Evolutionary conservation across 495 filamentous ascomycete genomes (phyloP).

Genomic region (Coniosporium apollinis): DNA sequence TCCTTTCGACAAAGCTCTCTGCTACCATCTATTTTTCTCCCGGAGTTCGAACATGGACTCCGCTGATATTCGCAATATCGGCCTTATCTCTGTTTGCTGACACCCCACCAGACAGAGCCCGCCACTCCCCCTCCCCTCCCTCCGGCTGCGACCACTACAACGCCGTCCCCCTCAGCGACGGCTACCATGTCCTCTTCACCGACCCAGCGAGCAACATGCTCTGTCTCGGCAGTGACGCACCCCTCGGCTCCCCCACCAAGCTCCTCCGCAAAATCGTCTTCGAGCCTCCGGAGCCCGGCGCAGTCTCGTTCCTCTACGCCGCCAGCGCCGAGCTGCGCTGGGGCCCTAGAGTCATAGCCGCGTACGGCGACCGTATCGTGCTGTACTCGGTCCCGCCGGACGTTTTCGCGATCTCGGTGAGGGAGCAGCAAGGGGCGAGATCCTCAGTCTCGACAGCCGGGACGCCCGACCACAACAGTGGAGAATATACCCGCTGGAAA

Average conservation of each 20-base stretch:
- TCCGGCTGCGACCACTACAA: slow-evolving; percentile 44
- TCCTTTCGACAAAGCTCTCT: too few species aligned
- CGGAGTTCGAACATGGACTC: too few species aligned
- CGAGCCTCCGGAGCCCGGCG: slow-evolving; percentile 17
- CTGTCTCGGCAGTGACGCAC: slow-evolving; percentile 51
- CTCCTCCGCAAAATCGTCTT: slow-evolving; percentile 33
- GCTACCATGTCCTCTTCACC: slow-evolving; percentile 51
- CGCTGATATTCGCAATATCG: too few species aligned
- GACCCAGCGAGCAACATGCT: slow-evolving; percentile 42
- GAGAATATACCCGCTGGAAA: too few species aligned
- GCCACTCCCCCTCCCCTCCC: too few species aligned
- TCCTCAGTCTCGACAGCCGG: slow-evolving; percentile 5
- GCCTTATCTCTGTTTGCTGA: too few species aligned
- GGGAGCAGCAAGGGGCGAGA: slow-evolving; percentile 13
- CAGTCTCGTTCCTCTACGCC: slow-evolving; percentile 30
- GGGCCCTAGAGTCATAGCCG: slow-evolving; percentile 47
- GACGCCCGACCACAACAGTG: too few species aligned
- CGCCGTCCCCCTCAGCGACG: slow-evolving; percentile 53
- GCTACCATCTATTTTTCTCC: too few species aligned
- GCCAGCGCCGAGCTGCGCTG: slow-evolving; percentile 41
- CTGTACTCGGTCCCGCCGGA: slow-evolving; percentile 50
- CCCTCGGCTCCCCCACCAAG: slow-evolving; percentile 36
- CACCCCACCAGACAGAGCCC: too few species aligned
- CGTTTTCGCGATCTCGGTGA: slow-evolving; percentile 23
- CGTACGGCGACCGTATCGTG: slow-evolving; percentile 35